These are phyloP conservation scores for Fusarium lyarnte DNA, from an alignment of 2,329 filamentous ascomycete species.

Conservation along the genomic window DNA sequence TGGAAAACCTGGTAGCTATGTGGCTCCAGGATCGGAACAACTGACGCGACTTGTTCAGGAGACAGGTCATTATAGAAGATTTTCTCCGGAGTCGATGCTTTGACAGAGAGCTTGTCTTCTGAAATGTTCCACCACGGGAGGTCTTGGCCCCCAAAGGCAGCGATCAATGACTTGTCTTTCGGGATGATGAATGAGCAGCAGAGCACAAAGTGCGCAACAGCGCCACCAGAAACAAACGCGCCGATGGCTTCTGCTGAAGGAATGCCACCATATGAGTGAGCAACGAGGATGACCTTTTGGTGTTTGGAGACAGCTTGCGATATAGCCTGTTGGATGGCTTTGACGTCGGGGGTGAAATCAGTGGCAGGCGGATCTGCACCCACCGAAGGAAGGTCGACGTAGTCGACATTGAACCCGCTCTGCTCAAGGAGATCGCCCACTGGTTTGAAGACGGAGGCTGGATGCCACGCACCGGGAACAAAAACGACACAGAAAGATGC, in stretches of 20 bases:
- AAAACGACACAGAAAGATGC: neutral
- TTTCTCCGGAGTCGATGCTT: neutral
- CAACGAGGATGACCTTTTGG: neutral
- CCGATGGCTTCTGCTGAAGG: neutral
- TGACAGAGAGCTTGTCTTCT: neutral
- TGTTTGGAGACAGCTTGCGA: neutral
- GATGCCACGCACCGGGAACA: neutral
- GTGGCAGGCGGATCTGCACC: neutral
- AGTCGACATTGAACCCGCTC: neutral
- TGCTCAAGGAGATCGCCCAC: neutral
- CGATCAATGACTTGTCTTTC: neutral
- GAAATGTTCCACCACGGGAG: neutral
- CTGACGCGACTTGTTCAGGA: neutral
- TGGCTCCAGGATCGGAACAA: neutral
- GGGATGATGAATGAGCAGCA: neutral
- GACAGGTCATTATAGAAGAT: neutral
- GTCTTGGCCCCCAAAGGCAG: neutral
- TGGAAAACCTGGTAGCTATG: neutral
- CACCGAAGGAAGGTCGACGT: neutral
- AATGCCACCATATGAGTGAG: neutral
- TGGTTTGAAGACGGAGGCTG: neutral
- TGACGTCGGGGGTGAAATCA: neutral
- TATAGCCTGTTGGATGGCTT: neutral
- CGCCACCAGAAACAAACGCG: neutral
- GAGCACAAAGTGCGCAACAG: neutral